A percentile compares a stretch with the other conserved stretches of the same genome.
These are phyloP conservation scores for Suillus tomentosus DNA, from an alignment of 768 basidiomycete species.

Conservation along the genomic window DNA sequence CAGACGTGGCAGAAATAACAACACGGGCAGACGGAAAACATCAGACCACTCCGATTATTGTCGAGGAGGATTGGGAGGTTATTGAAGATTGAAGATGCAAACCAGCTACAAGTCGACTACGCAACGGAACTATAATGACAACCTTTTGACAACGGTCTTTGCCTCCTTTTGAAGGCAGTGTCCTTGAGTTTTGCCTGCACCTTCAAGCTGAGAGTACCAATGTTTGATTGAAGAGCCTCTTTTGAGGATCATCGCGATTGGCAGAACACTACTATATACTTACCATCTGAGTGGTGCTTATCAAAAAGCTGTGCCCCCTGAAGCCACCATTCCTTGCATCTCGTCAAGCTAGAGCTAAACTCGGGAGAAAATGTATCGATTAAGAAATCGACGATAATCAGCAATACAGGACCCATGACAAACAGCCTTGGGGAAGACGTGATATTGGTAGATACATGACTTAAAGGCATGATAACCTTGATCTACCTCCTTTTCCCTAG, in stretches of 20 bases:
- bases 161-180: too few species aligned
- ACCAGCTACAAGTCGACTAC: background rate
- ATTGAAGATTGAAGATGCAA: background rate
- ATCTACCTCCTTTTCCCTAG: too few species aligned
- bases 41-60: background rate
- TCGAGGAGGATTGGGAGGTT: constrained; percentile 8
- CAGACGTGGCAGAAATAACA: background rate
- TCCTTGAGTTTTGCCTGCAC: too few species aligned
- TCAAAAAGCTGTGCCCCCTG: constrained; percentile 70
- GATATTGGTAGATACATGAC: too few species aligned
- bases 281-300: constrained; percentile 88
- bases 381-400: constrained; percentile 27
- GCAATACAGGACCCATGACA: background rate
- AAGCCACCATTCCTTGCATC: constrained; percentile 73
- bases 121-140: background rate
- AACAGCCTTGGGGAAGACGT: too few species aligned
- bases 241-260: constrained; percentile 27
- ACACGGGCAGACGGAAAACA: background rate
- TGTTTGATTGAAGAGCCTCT: constrained; percentile 43
- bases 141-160: constrained; percentile 72
- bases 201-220: too few species aligned
- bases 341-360: constrained; percentile 78
- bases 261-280: constrained; percentile 15
- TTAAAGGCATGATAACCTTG: too few species aligned
- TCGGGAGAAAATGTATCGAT: constrained; percentile 92